Evolutionary conservation across 2,329 filamentous ascomycete species (phyloP).

Genomic region (Blastomyces parvus): DNA sequence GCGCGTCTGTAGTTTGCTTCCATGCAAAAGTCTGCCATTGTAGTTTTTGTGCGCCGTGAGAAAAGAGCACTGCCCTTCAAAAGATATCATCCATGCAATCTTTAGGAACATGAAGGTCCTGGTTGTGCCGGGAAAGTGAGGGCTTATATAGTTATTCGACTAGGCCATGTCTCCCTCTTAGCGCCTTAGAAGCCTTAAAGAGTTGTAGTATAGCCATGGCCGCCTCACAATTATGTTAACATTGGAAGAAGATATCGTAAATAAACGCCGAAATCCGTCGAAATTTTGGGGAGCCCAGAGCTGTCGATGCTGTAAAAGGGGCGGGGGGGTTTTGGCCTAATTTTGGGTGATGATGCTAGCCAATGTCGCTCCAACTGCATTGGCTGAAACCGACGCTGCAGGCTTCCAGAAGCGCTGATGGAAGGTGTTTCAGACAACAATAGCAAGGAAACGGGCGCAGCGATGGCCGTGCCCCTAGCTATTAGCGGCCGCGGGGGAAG

Average conservation of each 20-base stretch:
- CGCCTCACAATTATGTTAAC: background rate
- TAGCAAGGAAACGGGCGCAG: background rate
- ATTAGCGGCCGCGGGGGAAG: background rate
- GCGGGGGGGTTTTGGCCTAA: background rate
- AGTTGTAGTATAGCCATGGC: background rate
- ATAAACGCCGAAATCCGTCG: background rate
- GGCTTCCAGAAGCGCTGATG: constrained; percentile 3
- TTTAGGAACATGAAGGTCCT: background rate
- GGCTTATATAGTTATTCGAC: background rate
- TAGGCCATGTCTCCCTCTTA: background rate
- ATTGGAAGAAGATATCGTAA: background rate
- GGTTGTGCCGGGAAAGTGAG: background rate
- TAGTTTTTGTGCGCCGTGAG: background rate
- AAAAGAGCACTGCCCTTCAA: background rate
- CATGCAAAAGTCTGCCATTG: background rate
- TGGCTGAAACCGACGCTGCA: background rate
- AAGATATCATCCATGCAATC: background rate
- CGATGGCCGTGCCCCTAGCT: background rate
- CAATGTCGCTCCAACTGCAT: background rate
- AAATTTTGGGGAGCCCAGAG: background rate
- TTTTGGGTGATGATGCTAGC: background rate
- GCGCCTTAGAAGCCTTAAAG: background rate
- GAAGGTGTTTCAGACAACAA: constrained; percentile 5
- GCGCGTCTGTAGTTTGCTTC: background rate
- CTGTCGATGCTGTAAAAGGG: background rate